Conservation (phyloP, 305 asterid species). For the Withania somnifera region DNA sequence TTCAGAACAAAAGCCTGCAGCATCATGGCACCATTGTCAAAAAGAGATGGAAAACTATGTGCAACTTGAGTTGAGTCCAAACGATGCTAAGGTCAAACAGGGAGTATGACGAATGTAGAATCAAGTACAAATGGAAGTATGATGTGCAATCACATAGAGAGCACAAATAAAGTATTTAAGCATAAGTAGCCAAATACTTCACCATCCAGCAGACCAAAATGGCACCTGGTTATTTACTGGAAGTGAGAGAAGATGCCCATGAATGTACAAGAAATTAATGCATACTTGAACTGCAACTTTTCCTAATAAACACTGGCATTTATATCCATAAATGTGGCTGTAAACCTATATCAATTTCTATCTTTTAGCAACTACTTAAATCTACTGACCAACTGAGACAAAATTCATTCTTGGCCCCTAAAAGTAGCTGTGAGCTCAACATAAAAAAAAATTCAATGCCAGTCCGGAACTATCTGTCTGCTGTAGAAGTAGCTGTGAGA, state of each 20-base stretch:
- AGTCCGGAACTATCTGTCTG: too few species aligned
- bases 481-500: neutral
- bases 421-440: neutral
- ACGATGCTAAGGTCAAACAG: neutral
- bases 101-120: neutral
- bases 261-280: slow-evolving; percentile 1
- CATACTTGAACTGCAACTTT: neutral
- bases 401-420: neutral
- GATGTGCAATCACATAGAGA: neutral
- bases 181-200: neutral
- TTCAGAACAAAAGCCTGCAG: slow-evolving; percentile 94
- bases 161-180: neutral
- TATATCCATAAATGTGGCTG: neutral
- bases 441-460: neutral
- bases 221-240: neutral
- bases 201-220: neutral
- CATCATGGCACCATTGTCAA: slow-evolving; percentile 17
- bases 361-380: neutral
- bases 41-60: neutral
- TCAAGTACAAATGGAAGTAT: neutral
- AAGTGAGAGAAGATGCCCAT: neutral
- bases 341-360: neutral
- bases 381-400: neutral
- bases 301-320: neutral
- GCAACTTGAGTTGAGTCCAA: slow-evolving; percentile 4